These are phyloP conservation scores for Trichoderma oligosporum DNA, from an alignment of 2,329 filamentous ascomycete species.

Conservation along the genomic window DNA sequence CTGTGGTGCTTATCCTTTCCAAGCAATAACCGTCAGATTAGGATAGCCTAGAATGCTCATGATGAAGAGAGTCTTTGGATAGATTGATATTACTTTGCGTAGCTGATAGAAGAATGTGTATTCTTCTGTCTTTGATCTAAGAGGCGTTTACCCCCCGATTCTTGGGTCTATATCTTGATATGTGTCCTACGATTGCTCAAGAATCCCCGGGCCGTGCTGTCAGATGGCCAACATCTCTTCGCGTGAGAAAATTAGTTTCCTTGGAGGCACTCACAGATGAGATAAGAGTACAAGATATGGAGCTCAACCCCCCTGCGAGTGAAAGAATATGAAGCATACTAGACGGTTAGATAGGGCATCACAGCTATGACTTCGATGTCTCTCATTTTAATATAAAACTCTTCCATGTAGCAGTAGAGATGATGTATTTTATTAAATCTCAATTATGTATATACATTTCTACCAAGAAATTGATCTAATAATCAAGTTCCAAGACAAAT, in stretches of 20 bases:
- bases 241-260: not conserved
- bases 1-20: slow-evolving; percentile 25
- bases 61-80: slow-evolving; percentile 34
- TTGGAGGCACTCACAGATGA: slow-evolving; percentile 20
- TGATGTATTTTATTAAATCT: too few relatives aligned
- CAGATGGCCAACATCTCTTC: not conserved
- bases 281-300: slow-evolving; percentile 20
- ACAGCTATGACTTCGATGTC: too few relatives aligned
- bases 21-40: slow-evolving; percentile 28
- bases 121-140: not conserved
- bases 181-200: not conserved
- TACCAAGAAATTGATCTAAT: too few relatives aligned
- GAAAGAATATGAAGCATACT: too few relatives aligned
- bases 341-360: too few relatives aligned
- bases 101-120: slow-evolving; percentile 30
- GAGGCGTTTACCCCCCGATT: not conserved
- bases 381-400: too few relatives aligned
- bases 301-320: too few relatives aligned
- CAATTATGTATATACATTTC: too few relatives aligned
- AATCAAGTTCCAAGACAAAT: too few relatives aligned
- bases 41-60: slow-evolving; percentile 30
- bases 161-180: not conserved
- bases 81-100: slow-evolving; percentile 27
- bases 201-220: not conserved
- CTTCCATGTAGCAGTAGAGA: too few relatives aligned